phyloP scores from a whole-genome alignment of 2,329 filamentous ascomycete species.

The Cordyceps militaris region DNA sequence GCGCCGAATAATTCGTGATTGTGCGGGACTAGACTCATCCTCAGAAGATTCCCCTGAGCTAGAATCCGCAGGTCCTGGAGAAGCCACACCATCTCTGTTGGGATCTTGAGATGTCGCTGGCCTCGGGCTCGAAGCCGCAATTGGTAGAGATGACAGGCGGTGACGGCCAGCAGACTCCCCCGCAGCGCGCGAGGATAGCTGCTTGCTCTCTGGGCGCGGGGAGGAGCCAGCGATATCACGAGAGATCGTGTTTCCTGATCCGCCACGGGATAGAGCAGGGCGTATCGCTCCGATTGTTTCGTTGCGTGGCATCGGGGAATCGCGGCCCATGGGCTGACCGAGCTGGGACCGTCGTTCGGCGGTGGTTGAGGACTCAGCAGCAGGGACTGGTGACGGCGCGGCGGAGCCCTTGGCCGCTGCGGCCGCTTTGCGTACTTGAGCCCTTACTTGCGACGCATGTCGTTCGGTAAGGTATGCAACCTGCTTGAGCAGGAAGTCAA shows the following conservation, averaged over 20 bases:
- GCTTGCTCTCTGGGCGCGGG: conserved; percentile 20
- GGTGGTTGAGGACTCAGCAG: conserved; percentile 35
- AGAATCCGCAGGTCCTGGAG: conserved; percentile 31
- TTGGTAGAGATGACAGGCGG: conserved; percentile 39
- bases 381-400: conserved; percentile 50
- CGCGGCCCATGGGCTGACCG: conserved; percentile 49
- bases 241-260: conserved; percentile 38
- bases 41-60: conserved; percentile 36
- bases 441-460: conserved; percentile 81
- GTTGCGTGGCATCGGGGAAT: conserved; percentile 45
- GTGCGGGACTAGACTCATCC: conserved; percentile 45
- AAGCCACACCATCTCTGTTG: conserved; percentile 22
- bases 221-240: conserved; percentile 30
- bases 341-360: conserved; percentile 41
- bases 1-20: conserved; percentile 54
- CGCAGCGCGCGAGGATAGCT: conserved; percentile 18
- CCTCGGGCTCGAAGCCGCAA: conserved; percentile 17
- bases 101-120: conserved; percentile 13
- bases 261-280: conserved; percentile 40
- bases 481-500: conserved; percentile 86
- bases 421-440: conserved; percentile 75
- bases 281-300: conserved; percentile 39
- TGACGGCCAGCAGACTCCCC: conserved; percentile 27
- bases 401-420: conserved; percentile 49
- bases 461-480: conserved; percentile 90